phyloP scores from a whole-genome alignment of 352 stramenopile genomes.

The Pilasporangium apinafurcum region DNA sequence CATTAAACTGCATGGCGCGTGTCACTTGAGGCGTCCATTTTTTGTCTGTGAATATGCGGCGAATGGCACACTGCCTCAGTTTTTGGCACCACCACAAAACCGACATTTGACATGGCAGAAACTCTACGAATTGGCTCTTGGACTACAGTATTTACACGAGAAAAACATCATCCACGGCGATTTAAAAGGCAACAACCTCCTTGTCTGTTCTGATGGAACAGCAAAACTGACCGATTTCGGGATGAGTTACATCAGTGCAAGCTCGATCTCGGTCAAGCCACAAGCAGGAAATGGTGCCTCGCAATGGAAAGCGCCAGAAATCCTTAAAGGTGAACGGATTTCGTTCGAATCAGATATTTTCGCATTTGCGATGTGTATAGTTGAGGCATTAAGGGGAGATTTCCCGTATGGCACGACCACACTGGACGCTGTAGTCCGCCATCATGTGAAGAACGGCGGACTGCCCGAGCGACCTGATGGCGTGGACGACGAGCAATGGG shows the following conservation, averaged over 20 bases:
- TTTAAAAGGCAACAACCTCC: constrained; percentile 12
- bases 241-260: constrained; percentile 4
- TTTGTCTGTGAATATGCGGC: constrained; percentile 25
- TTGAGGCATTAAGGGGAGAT: not conserved
- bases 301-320: constrained; percentile 6
- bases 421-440: constrained; percentile 1
- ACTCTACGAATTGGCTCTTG: constrained; percentile 14
- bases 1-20: constrained; percentile 29
- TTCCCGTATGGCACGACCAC: not conserved
- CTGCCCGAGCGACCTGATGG: not conserved
- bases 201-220: constrained; percentile 10
- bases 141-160: constrained; percentile 14
- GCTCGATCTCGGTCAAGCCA: constrained; percentile 1
- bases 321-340: not conserved
- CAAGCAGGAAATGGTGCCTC: not conserved
- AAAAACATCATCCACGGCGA: constrained; percentile 14
- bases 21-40: constrained; percentile 23
- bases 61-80: constrained; percentile 18
- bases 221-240: constrained; percentile 17
- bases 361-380: constrained; percentile 4
- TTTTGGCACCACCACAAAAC: constrained; percentile 4
- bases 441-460: not conserved
- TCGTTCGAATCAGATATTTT: constrained; percentile 1
- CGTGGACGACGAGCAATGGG: constrained; percentile 3
- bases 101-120: constrained; percentile 10